phyloP scores from a whole-genome alignment of 2,329 filamentous ascomycete species.

The Madurella mycetomatis region DNA sequence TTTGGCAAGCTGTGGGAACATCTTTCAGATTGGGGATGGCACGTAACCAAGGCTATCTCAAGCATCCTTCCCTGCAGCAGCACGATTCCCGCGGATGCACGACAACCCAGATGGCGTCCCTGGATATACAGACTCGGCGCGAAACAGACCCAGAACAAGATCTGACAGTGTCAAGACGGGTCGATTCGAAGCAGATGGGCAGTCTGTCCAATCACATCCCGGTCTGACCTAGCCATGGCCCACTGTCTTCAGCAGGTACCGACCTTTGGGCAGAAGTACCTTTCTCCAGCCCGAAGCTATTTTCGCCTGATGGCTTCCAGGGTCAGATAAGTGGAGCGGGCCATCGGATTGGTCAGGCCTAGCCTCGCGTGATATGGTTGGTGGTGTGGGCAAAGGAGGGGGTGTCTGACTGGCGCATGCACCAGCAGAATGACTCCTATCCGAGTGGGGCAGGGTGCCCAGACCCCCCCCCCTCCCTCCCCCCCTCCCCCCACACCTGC shows the following conservation, averaged over 20 bases:
- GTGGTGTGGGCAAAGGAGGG: background rate
- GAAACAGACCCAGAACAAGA: background rate
- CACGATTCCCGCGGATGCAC: background rate
- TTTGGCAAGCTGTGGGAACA: background rate
- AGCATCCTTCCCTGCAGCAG: background rate
- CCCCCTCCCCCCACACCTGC: background rate
- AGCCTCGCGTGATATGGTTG: conserved; percentile 4
- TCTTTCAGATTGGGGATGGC: background rate
- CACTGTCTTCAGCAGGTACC: conserved; percentile 14
- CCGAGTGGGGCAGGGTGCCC: background rate
- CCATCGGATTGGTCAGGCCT: conserved; percentile 18
- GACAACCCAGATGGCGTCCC: background rate
- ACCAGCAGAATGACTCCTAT: conserved; percentile 10
- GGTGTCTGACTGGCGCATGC: conserved; percentile 18
- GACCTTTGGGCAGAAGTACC: conserved; percentile 23
- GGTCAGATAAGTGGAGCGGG: conserved; percentile 1
- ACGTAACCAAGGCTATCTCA: background rate
- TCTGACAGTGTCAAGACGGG: background rate
- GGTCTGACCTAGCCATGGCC: background rate
- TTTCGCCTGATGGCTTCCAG: conserved; percentile 21
- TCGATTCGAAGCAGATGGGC: background rate
- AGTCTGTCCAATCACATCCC: background rate
- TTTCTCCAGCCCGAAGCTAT: conserved; percentile 13
- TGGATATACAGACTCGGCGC: background rate
- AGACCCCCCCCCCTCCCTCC: background rate